A percentile compares a stretch with the other conserved stretches of the same genome.
Conservation (phyloP, 2,329 filamentous ascomycete species). For the Dendrostoma leiphaemia region DNA sequence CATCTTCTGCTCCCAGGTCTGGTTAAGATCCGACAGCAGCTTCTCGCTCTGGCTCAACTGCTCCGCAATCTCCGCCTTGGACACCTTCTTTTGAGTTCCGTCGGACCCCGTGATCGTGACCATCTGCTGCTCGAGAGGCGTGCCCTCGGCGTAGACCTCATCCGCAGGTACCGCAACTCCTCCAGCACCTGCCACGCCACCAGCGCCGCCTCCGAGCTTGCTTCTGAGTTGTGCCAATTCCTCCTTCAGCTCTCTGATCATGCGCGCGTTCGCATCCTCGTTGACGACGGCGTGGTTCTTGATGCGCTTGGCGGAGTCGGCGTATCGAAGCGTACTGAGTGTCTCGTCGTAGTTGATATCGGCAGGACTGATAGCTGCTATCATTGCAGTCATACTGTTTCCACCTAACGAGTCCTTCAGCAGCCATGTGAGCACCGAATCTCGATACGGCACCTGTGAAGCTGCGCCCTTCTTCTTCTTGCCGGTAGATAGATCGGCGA, state of each 20-base stretch:
- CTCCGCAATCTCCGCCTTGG: conserved; percentile 96
- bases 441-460: conserved; percentile 87
- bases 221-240: conserved; percentile 82
- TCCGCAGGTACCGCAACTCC: conserved; percentile 58
- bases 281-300: conserved; percentile 99
- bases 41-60: conserved; percentile 97
- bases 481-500: conserved; percentile 84
- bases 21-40: conserved; percentile 90
- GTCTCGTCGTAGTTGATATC: conserved; percentile 99
- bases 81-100: conserved; percentile 88
- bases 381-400: conserved; percentile 99
- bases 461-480: conserved; percentile 77
- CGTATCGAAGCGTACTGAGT: conserved; percentile 90
- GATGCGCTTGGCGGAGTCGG: conserved; percentile 96
- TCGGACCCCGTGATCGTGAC: conserved; percentile 89
- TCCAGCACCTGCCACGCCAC: conserved; percentile 33
- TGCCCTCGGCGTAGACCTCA: conserved; percentile 87
- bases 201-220: conserved; percentile 66
- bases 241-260: conserved; percentile 98
- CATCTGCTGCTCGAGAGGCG: conserved; percentile 91
- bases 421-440: conserved; percentile 94
- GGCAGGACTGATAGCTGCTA: conserved; percentile 95
- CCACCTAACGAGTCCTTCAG: conserved; percentile 95
- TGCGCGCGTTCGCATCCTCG: conserved; percentile 96
- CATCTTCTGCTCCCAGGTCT: conserved; percentile 98